Percentiles rank a stretch among this genome's conserved stretches.
These are phyloP conservation scores for Lentinula edodes DNA, from an alignment of 768 basidiomycete genomes.

Conservation along the genomic window DNA sequence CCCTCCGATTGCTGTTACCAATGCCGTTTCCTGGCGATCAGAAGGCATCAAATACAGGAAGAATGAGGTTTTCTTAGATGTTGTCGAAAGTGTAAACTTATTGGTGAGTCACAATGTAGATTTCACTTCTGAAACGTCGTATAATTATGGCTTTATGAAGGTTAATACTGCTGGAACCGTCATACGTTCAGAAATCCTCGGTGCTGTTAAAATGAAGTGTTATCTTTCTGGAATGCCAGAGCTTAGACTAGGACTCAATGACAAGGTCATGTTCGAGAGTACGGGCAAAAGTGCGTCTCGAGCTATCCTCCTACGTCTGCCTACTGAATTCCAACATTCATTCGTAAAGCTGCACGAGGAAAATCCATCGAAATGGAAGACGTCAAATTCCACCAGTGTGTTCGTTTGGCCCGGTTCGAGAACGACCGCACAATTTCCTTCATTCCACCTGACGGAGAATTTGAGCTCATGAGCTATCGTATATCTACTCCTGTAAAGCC, in stretches of 20 bases:
- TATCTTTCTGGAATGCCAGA: slow-evolving; percentile 99
- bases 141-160: slow-evolving; percentile 28
- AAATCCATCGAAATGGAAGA: slow-evolving; percentile 99
- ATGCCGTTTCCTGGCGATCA: slow-evolving; percentile 97
- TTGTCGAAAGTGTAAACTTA: slow-evolving; percentile 95
- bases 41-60: slow-evolving; percentile 97
- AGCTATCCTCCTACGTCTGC: background rate
- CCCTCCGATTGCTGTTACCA: slow-evolving; percentile 95
- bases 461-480: slow-evolving; percentile 90
- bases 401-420: slow-evolving; percentile 93
- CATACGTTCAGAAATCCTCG: slow-evolving; percentile 93
- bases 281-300: slow-evolving; percentile 81
- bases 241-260: slow-evolving; percentile 89
- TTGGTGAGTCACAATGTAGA: slow-evolving; percentile 48
- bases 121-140: background rate
- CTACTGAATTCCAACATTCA: background rate
- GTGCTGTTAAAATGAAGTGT: slow-evolving; percentile 99
- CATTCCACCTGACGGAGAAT: slow-evolving; percentile 98
- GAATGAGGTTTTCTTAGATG: slow-evolving; percentile 99
- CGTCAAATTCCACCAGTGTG: slow-evolving; percentile 99
- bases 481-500: slow-evolving; percentile 95
- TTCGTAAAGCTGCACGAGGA: slow-evolving; percentile 69
- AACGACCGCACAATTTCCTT: slow-evolving; percentile 99
- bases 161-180: slow-evolving; percentile 97
- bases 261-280: slow-evolving; percentile 99